These are phyloP conservation scores for Conticribra weissflogii DNA, from an alignment of 108 stramenopile species.

Conservation along the genomic window DNA sequence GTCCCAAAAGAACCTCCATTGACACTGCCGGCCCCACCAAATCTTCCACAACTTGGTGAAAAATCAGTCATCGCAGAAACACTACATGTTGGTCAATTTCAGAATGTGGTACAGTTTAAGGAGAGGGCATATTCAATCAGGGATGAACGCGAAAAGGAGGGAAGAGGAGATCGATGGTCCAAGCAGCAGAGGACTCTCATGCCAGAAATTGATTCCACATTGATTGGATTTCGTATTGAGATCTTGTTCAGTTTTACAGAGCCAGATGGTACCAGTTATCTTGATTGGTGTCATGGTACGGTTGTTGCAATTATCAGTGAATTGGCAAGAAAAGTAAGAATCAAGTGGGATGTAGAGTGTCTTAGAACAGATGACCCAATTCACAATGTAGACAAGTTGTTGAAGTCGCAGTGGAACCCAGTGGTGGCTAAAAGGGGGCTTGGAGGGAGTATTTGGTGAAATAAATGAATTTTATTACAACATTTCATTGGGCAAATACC, in stretches of 20 bases:
- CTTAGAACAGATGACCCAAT: constrained; percentile 4
- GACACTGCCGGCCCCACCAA: too few species aligned
- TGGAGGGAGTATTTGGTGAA: not conserved
- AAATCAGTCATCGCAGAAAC: too few species aligned
- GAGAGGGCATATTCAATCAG: too few species aligned
- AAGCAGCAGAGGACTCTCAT: too few species aligned
- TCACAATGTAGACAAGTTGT: constrained; percentile 2
- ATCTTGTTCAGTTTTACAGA: constrained; percentile 9
- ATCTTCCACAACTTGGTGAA: too few species aligned
- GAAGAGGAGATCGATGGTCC: not conserved
- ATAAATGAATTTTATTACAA: too few species aligned
- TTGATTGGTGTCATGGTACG: constrained; percentile 11
- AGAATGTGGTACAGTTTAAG: too few species aligned
- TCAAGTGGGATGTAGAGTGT: constrained; percentile 15
- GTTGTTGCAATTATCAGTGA: constrained; percentile 9
- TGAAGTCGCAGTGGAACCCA: constrained; percentile 10
- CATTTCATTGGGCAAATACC: not conserved
- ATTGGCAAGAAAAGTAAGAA: constrained; percentile 3
- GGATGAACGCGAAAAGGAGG: constrained; percentile 1
- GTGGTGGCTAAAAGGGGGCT: not conserved
- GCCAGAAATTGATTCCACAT: constrained; percentile 5
- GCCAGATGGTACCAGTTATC: not conserved
- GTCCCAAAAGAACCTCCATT: too few species aligned
- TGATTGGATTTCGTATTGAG: constrained; percentile 9
- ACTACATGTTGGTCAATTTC: too few species aligned